Evolutionary conservation across 2,329 filamentous ascomycete species (phyloP).

Genomic region (Hypocrella siamensis): DNA sequence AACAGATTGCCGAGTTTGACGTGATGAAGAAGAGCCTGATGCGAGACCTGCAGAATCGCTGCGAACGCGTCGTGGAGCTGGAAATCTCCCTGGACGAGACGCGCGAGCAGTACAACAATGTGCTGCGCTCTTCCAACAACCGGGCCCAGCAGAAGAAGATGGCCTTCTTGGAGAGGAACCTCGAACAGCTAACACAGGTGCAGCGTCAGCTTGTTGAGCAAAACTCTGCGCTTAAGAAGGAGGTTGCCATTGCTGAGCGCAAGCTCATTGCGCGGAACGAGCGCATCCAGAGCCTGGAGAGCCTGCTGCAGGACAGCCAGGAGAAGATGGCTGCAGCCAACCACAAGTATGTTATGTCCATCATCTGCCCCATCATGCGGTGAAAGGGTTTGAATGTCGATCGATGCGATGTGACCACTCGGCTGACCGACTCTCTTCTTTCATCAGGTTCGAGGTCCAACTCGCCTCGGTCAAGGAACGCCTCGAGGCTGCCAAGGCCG

Average conservation of each 20-base stretch:
- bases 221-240: conserved; percentile 94
- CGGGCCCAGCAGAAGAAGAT: conserved; percentile 99
- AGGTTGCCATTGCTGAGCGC: conserved; percentile 94
- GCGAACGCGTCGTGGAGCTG: conserved; percentile 92
- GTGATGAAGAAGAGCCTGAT: conserved; percentile 99
- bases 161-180: conserved; percentile 95
- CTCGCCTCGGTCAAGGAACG: conserved; percentile 95
- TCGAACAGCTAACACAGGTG: conserved; percentile 94
- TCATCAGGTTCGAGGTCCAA: conserved; percentile 78
- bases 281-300: conserved; percentile 87
- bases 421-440: not conserved
- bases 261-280: conserved; percentile 95
- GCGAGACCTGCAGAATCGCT: conserved; percentile 96
- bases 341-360: conserved; percentile 60
- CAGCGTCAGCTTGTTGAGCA: conserved; percentile 97
- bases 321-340: conserved; percentile 96
- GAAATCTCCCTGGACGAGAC: conserved; percentile 97
- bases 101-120: conserved; percentile 97
- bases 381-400: not conserved
- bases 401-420: not conserved
- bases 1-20: conserved; percentile 97
- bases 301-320: conserved; percentile 86
- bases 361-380: not conserved
- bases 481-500: conserved; percentile 84
- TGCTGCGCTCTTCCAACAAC: conserved; percentile 91